A percentile compares a stretch with the other conserved stretches of the same genome.
phyloP scores from a whole-genome alignment of 805 yeast species.

The Vanderwaltozyma verrucispora region DNA sequence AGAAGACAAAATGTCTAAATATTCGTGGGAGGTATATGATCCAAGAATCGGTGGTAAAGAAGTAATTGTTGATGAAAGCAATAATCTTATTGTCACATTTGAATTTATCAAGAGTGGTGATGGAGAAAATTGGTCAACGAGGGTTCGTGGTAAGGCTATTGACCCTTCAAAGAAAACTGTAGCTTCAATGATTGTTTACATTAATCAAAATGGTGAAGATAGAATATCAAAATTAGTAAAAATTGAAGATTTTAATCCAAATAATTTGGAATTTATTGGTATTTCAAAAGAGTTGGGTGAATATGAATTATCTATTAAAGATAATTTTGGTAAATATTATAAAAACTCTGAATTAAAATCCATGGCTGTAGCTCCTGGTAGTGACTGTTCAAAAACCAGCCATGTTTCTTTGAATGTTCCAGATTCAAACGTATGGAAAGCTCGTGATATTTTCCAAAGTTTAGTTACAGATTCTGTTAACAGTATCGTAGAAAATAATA shows the following conservation, averaged over 20 bases:
- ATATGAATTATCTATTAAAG: conserved; percentile 51
- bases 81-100: conserved; percentile 51
- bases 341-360: conserved; percentile 20
- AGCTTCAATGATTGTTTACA: conserved; percentile 65
- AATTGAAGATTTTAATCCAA: conserved; percentile 18
- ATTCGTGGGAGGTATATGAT: conserved; percentile 83
- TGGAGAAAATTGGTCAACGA: conserved; percentile 73
- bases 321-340: conserved; percentile 34
- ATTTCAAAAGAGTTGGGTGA: conserved; percentile 53
- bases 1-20: conserved; percentile 55
- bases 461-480: conserved; percentile 61
- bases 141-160: conserved; percentile 56
- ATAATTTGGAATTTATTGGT: conserved; percentile 34
- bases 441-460: conserved; percentile 62
- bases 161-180: conserved; percentile 37
- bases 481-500: conserved; percentile 23
- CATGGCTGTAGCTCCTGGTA: conserved; percentile 26
- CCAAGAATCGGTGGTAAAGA: conserved; percentile 83
- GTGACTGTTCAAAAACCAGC: conserved; percentile 52
- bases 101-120: conserved; percentile 66
- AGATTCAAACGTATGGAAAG: conserved; percentile 63
- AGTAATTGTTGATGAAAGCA: conserved; percentile 54
- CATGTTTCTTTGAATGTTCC: conserved; percentile 66
- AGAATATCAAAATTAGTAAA: conserved; percentile 21
- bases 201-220: conserved; percentile 60